phyloP scores from a whole-genome alignment of 129 eudicot species.

The Artemisia argyi region DNA sequence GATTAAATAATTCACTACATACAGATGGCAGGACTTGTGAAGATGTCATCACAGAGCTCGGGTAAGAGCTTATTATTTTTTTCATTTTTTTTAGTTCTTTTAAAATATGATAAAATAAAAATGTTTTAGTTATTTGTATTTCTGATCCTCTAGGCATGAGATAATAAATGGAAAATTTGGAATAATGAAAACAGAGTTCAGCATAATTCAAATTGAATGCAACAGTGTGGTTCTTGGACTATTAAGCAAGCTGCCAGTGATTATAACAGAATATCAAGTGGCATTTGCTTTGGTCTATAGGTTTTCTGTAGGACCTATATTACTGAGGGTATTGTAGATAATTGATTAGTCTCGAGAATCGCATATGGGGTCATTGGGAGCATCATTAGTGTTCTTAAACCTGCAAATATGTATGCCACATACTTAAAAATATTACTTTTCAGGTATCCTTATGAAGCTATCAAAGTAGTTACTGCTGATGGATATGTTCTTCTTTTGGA shows the following conservation, averaged over 20 bases:
- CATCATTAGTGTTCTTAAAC: conserved; percentile 13
- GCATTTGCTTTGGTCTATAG: background rate
- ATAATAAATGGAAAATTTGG: background rate
- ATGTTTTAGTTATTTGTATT: background rate
- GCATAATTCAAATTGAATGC: background rate
- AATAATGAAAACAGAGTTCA: background rate
- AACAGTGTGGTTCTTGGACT: background rate
- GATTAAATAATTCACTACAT: conserved; percentile 54
- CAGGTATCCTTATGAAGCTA: conserved; percentile 98
- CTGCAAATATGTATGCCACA: background rate
- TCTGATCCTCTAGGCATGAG: conserved; percentile 3
- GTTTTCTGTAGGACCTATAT: background rate
- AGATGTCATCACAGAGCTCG: conserved; percentile 96
- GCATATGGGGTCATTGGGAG: conserved; percentile 7
- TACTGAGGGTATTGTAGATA: background rate
- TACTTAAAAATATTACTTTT: conserved; percentile 38
- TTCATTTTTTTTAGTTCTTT: background rate
- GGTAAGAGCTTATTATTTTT: conserved; percentile 44
- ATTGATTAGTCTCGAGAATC: background rate
- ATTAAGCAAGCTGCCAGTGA: background rate
- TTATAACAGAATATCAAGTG: background rate
- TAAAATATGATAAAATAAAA: background rate
- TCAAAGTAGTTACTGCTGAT: conserved; percentile 83
- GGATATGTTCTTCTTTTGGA: conserved; percentile 96
- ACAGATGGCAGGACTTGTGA: conserved; percentile 92